A percentile compares a stretch with the other conserved stretches of the same genome.
Evolutionary conservation across 371 early-diverging fungal species (phyloP).

Genomic region (Haplosporangium sp.): DNA sequence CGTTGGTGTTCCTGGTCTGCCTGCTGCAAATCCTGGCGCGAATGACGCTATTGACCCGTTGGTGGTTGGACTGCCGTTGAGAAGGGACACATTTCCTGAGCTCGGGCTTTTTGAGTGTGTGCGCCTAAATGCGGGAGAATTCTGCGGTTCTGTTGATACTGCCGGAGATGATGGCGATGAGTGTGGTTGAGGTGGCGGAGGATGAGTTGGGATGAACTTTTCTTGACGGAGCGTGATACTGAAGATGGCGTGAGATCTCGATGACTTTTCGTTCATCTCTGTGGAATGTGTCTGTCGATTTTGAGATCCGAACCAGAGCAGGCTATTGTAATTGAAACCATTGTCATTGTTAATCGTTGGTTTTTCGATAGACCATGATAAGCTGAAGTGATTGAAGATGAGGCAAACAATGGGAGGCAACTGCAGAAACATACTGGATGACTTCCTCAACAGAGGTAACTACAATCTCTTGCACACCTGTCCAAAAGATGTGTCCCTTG

Average conservation of each 20-base stretch:
- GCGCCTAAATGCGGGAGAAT: slow-evolving; percentile 18
- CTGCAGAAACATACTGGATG: slow-evolving; percentile 65
- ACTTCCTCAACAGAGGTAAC: slow-evolving; percentile 84
- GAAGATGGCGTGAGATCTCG: slow-evolving; percentile 98
- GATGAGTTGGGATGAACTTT: slow-evolving; percentile 58
- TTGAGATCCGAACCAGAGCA: slow-evolving; percentile 81
- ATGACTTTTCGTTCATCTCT: slow-evolving; percentile 96
- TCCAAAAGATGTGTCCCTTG: slow-evolving; percentile 90
- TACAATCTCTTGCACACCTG: slow-evolving; percentile 87
- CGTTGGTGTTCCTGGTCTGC: no score
- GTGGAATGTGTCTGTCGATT: slow-evolving; percentile 94
- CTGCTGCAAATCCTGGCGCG: slow-evolving; percentile 3
- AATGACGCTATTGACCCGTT: no score
- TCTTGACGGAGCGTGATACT: slow-evolving; percentile 89
- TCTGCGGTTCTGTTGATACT: slow-evolving; percentile 2
- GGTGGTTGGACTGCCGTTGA: neutral
- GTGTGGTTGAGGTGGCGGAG: slow-evolving; percentile 24
- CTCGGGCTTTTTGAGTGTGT: slow-evolving; percentile 21
- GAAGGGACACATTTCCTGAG: neutral
- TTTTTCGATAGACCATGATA: no score
- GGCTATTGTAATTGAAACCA: slow-evolving; percentile 44
- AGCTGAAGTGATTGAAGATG: neutral
- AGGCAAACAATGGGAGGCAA: slow-evolving; percentile 18
- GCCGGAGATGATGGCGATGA: slow-evolving; percentile 10
- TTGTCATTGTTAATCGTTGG: no score